Evolutionary conservation across 225 moss, liverwort and hornwort species (phyloP), one percentile per base, ranked within the genome.

Genomic region (Marchantia paleacea): DNA sequence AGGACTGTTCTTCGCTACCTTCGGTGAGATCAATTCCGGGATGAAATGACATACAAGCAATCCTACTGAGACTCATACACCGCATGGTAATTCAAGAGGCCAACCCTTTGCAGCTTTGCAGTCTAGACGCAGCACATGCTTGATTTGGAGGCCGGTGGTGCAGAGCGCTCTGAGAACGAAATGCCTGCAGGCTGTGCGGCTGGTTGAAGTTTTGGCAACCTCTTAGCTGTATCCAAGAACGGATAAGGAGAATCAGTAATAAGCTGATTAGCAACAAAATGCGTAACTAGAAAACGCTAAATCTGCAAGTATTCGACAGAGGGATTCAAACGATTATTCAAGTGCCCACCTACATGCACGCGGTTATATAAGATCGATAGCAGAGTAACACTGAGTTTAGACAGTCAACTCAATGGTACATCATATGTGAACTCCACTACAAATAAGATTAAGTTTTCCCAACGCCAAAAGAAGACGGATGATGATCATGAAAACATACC

Each of bases 131-230:
- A 88, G 76, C 88, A 87, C 82, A 82, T 80, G 87, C 84, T 87
- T 29, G 87, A 83, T 60, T 81, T 85, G 7, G 83, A 63, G 68
- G 88, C 75, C 30, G 85, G 55, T 8, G 80, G 75, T 67, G 81
- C 18, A 39, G 83, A 14, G 19, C 78, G 78, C 48, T 84, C 82
- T 53, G 85, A 69, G 49, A 88, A 81, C 9, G 82, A 83, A 29
- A 97, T 90, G 81, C 97, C 95, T 73, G 79, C 83, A 26, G 90
- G 87, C 85, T 88, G 88, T 30, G 89, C 85, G 70, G 95, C 95
- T 70, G 94, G 93, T 90, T 95, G 95, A 18, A 93, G 88, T 80
- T 93, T 97, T 5, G 97, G 97, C 72, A 97, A 89, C 87, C 93
- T 92, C 84, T 94, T 93, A 65, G 97, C 97, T 97, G 93, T 65